Percentiles rank a stretch among this genome's conserved stretches.
Evolutionary conservation across 192 early-diverging fungal genomes (phyloP).

Genomic region (Backusella circina): DNA sequence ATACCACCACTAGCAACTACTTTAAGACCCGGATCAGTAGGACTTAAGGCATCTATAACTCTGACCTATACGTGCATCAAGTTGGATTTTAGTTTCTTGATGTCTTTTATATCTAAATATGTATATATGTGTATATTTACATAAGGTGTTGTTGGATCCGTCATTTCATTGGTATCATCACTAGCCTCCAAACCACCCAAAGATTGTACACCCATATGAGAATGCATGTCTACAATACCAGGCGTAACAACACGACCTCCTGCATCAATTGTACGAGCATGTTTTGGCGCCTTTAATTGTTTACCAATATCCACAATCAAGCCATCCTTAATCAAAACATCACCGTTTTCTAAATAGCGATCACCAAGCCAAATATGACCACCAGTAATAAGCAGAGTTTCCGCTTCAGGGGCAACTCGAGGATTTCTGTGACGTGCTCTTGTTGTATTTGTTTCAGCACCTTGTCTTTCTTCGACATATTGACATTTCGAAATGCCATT

Average conservation of each 20-base stretch:
- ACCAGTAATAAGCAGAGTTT: conserved; percentile 52
- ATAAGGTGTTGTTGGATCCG: conserved; percentile 41
- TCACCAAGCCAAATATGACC: conserved; percentile 45
- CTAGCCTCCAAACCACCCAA: conserved; percentile 39
- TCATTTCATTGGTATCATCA: conserved; percentile 54
- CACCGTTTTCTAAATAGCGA: conserved; percentile 47
- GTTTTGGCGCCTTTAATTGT: conserved; percentile 33
- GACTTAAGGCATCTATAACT: conserved; percentile 52
- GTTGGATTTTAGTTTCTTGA: neutral
- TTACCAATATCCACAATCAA: conserved; percentile 48
- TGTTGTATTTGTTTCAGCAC: conserved; percentile 9
- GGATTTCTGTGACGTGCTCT: conserved; percentile 37
- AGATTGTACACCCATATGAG: conserved; percentile 48
- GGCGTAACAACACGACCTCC: conserved; percentile 68
- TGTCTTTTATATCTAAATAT: neutral
- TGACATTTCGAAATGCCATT: conserved; percentile 16
- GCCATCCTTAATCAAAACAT: conserved; percentile 55
- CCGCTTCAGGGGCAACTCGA: conserved; percentile 34
- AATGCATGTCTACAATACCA: conserved; percentile 76
- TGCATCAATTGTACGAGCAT: conserved; percentile 52
- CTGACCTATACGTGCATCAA: conserved; percentile 25
- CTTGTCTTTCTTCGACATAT: neutral
- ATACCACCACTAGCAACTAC: conserved; percentile 55
- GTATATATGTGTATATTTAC: conserved; percentile 12
- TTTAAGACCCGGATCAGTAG: conserved; percentile 43